These are phyloP conservation scores for Bryum argenteum DNA, from an alignment of 225 moss, liverwort and hornwort genomes.

Conservation along the genomic window DNA sequence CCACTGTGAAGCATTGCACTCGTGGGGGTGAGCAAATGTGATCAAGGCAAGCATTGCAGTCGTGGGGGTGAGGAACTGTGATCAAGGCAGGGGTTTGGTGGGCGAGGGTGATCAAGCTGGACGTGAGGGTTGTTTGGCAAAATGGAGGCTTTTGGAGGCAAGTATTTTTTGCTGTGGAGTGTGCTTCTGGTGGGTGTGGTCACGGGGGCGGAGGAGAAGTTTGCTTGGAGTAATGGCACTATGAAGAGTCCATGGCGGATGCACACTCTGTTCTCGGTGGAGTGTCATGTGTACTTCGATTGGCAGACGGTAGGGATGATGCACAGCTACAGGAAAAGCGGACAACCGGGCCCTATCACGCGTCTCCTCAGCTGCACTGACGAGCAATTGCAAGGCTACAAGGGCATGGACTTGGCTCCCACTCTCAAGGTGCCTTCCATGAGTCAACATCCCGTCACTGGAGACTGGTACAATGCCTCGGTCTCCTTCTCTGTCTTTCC, in stretches of 20 bases:
- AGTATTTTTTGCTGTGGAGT: conserved; percentile 19
- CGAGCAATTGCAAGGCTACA: conserved; percentile 56
- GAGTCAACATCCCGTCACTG: conserved; percentile 82
- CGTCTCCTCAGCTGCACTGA: conserved; percentile 93
- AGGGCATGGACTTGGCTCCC: conserved; percentile 83
- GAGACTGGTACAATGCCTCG: conserved; percentile 63
- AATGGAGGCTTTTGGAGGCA: conserved; percentile 27
- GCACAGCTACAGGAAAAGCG: conserved; percentile 84
- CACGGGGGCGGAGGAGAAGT: not conserved
- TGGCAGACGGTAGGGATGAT: conserved; percentile 98
- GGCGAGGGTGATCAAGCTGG: conserved; percentile 4
- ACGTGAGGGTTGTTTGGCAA: not conserved
- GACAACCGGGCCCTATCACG: conserved; percentile 79
- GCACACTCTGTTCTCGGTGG: conserved; percentile 94
- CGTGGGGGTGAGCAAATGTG: conserved; percentile 2
- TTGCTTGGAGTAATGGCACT: conserved; percentile 36
- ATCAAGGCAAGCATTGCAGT: not conserved
- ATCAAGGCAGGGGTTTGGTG: not conserved
- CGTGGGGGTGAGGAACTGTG: not conserved
- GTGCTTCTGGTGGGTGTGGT: conserved; percentile 21
- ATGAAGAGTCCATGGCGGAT: conserved; percentile 69
- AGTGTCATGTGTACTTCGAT: conserved; percentile 87
- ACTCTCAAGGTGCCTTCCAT: conserved; percentile 85
- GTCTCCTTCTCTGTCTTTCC: not conserved
- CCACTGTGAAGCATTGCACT: conserved; percentile 2